Evolutionary conservation across 1,139 yeast genomes (phyloP).

Genomic region (Pichia sp.): DNA sequence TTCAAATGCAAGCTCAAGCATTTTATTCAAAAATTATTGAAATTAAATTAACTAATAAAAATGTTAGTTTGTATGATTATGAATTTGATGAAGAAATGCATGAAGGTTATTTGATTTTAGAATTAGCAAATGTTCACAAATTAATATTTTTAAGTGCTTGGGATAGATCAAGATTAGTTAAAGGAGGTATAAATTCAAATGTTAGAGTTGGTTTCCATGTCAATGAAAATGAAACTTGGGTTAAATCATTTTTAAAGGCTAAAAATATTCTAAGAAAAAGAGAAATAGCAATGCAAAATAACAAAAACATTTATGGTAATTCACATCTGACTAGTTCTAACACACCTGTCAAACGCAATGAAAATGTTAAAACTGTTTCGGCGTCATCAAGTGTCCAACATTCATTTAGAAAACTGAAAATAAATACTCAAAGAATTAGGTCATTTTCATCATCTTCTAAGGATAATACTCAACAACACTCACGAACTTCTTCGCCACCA

Average conservation of each 20-base stretch:
- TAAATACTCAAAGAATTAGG: slow-evolving; percentile 9
- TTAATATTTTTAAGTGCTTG: slow-evolving; percentile 47
- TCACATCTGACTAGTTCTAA: not conserved
- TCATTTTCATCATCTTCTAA: slow-evolving; percentile 6
- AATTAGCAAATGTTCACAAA: slow-evolving; percentile 51
- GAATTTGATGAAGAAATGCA: slow-evolving; percentile 54
- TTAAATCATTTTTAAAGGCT: slow-evolving; percentile 43
- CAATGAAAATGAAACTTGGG: slow-evolving; percentile 37
- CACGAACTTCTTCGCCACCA: not conserved
- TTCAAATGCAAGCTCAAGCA: slow-evolving; percentile 26
- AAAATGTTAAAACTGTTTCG: not conserved
- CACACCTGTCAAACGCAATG: not conserved
- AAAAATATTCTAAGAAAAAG: slow-evolving; percentile 33
- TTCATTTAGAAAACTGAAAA: slow-evolving; percentile 9
- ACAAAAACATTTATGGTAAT: not conserved
- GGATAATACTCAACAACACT: not conserved
- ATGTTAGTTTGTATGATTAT: slow-evolving; percentile 72
- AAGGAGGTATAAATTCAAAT: slow-evolving; percentile 33
- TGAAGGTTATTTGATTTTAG: slow-evolving; percentile 60
- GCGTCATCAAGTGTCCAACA: slow-evolving; percentile 4
- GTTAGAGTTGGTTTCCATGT: slow-evolving; percentile 35
- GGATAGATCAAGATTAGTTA: slow-evolving; percentile 28
- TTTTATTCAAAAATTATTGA: slow-evolving; percentile 40
- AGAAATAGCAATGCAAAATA: slow-evolving; percentile 2
- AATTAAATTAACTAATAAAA: slow-evolving; percentile 49